Evolutionary conservation across 176 grass and related monocot genomes (phyloP).

Genomic region (Oryza punctata): DNA sequence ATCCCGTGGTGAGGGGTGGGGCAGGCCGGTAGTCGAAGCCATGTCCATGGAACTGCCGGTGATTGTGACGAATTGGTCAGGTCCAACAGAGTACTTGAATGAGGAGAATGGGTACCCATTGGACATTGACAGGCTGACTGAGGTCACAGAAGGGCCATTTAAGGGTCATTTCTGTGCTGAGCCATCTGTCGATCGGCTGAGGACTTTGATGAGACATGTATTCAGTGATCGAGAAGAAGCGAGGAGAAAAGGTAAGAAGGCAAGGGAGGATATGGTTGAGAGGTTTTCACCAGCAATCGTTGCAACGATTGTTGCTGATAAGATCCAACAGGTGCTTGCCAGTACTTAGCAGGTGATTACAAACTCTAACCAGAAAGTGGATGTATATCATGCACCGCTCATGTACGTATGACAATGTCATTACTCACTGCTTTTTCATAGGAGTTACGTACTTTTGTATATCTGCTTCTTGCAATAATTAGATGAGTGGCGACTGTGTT

Average conservation of each 20-base stretch:
- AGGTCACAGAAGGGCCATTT: conserved; percentile 62
- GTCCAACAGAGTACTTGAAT: conserved; percentile 63
- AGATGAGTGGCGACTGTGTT: neutral
- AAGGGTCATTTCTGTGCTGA: conserved; percentile 61
- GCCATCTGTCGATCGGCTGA: conserved; percentile 52
- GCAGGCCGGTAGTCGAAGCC: conserved; percentile 63
- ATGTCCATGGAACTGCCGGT: conserved; percentile 74
- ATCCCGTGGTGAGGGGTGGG: conserved; percentile 68
- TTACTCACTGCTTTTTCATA: neutral
- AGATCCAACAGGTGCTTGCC: conserved; percentile 40
- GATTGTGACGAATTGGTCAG: conserved; percentile 74
- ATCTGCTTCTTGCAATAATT: neutral
- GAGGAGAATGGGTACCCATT: conserved; percentile 71
- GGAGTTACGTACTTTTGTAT: neutral
- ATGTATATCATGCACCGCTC: conserved; percentile 24
- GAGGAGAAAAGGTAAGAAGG: conserved; percentile 52
- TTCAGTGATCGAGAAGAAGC: conserved; percentile 45
- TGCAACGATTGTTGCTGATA: conserved; percentile 52
- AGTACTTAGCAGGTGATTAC: neutral
- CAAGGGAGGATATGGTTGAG: conserved; percentile 56
- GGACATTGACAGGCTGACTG: conserved; percentile 34
- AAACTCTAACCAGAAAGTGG: neutral
- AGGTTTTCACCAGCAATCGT: conserved; percentile 63
- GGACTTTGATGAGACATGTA: conserved; percentile 58
- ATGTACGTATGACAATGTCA: conserved; percentile 13